phyloP scores from a whole-genome alignment of 306 rosid species.

The Ziziphus jujuba region DNA sequence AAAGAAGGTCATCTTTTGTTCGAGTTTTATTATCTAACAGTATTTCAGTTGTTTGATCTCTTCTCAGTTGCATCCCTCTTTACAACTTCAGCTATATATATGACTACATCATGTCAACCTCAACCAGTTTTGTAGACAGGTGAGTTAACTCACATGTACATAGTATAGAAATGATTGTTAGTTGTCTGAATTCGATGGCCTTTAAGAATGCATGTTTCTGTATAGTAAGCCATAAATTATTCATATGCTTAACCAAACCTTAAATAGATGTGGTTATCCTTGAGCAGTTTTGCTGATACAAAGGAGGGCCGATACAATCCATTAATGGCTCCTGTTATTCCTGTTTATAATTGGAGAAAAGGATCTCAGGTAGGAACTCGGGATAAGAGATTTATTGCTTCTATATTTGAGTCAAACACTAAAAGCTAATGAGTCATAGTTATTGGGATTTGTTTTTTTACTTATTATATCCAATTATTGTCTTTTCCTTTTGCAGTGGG shows the following conservation, averaged over 20 bases:
- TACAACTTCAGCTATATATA: conserved; percentile 93
- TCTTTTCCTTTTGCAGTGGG: conserved; percentile 67
- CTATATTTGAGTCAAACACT: conserved; percentile 20
- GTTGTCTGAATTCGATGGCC: not conserved
- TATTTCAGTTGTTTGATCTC: conserved; percentile 65
- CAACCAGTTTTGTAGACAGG: conserved; percentile 98
- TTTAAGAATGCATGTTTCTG: not conserved
- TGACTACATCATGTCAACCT: conserved; percentile 81
- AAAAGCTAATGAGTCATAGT: conserved; percentile 14
- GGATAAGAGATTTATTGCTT: conserved; percentile 9
- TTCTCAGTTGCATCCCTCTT: conserved; percentile 94
- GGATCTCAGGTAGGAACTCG: conserved; percentile 83
- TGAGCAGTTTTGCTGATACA: conserved; percentile 87
- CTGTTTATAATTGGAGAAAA: conserved; percentile 91
- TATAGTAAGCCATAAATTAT: no score
- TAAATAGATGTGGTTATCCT: not conserved
- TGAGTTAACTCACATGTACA: conserved; percentile 23
- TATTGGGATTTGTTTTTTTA: not conserved
- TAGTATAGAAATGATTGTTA: not conserved
- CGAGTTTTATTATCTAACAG: conserved; percentile 40
- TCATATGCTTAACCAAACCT: no score
- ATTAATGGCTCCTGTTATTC: conserved; percentile 82
- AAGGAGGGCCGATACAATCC: conserved; percentile 98
- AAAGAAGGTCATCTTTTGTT: not conserved
- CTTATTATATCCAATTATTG: conserved; percentile 26